Evolutionary conservation across 768 basidiomycete species (phyloP), one percentile per base, ranked within the genome.

Genomic region (Serendipita sp.): DNA sequence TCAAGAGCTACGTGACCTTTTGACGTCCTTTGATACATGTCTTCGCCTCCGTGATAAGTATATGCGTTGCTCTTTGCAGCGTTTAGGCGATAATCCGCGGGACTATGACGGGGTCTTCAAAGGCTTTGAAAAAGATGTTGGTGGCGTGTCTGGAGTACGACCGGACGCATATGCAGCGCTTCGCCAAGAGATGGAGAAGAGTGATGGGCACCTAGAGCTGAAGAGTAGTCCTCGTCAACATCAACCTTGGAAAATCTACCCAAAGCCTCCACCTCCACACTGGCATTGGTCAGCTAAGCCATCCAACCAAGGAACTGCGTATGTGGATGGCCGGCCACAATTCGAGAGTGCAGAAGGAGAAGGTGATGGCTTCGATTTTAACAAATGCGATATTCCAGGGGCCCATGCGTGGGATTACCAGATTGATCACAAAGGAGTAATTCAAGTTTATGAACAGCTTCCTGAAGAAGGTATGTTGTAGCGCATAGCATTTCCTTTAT

Each of bases 11-110:
- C 63, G 53, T 32, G 69, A 70, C 5, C 78, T 92, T 13, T 84
- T 88, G 66, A 79, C 84, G 66, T 80, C 86, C 1, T 83, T 98
- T 71, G 83, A 87, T 66, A 83, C 79, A 70, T 98, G 95, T 71
- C 83, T 98, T 54, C 84, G 89, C 64, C 78, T 98, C 18, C 88
- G 96, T 32, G 95, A 98, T 77, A 98, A 97, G 75, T 99, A 97
- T 77, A 93, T 96, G 77, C 68, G 78, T 3, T 82, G 82, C 66
- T 97, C 94, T 1, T 81, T 86, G 3, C 96, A 99, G 73, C 81
- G 92, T 64, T 82, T 98, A 2, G 96, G 95, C 2, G 96, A 98
- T 75, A 89, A 98, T 73, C 96, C 96, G 0, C 80, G 83, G 67
- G 92, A 98, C 73, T 83, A 94, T 73, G 96, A 98, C 68, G 88